Base-by-base conservation (phyloP, 805 yeast genomes). In the Nakazawaea siamensis region DNA sequence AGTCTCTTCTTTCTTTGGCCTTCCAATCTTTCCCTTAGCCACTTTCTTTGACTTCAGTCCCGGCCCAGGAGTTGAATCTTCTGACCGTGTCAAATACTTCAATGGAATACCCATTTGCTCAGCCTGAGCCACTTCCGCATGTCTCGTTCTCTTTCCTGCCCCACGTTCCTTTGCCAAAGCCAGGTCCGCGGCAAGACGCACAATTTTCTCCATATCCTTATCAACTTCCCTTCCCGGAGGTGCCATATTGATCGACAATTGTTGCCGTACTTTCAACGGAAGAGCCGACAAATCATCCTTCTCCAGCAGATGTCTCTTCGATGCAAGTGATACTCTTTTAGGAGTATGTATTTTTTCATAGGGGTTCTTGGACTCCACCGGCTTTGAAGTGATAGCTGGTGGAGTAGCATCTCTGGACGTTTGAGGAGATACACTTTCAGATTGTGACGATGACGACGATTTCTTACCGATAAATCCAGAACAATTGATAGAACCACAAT, bases 401-500 rank as follows among this genome's bases (percentile, higher is more conserved):
- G 18, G 29, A 27, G 18, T 27, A 18, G 29, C 18, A 9, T 6
- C 7, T 14, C 18, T 13, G 5, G 29, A 27, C 6, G 29, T 27
- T 15, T 24, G 15, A 15, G 18, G 6, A 15, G 29, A 27, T 14
- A 16, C 13, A 24, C 25, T 19, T 8, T 27, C 7, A 14, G 24
- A 8, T 7, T 20, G 5, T 11, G 15, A 16, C 11, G 25, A 20
- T 16, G n/a, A 13, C 13, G 7, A 12, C 6, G 8, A 9, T 12
- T 27, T 27, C 18, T 27, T 27, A 7, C 29, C 60, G 38, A 63
- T 58, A 43, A 51, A 47, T 3, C 70, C 71, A 4, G 66, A 48
- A 38, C 75, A 69, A 18, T 51, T 52, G 3, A 45, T 26, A 6
- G 64, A 40, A 1, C 69, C 70, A 44, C 75, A 69, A 37, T 48